A percentile compares a stretch with the other conserved stretches of the same genome.
These are phyloP conservation scores for Tetrapisispora nanseiensis DNA, from an alignment of 805 yeast genomes.

Conservation along the genomic window DNA sequence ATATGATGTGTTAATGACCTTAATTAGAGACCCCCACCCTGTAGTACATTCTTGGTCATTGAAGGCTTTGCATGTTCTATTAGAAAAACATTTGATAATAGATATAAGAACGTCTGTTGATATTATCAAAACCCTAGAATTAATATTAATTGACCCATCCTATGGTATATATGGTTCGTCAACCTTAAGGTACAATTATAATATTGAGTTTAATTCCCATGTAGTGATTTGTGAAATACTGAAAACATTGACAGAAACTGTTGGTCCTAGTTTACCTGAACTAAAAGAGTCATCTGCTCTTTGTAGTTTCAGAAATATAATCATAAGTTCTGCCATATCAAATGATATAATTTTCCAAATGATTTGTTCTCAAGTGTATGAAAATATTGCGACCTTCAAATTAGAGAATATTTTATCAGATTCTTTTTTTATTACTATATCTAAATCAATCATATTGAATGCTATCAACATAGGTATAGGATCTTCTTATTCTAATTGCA, in stretches of 20 bases:
- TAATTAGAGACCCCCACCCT: conserved; percentile 77
- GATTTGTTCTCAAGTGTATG: conserved; percentile 14
- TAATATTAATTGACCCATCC: conserved; percentile 36
- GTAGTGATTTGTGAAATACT: conserved; percentile 36
- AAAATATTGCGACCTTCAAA: conserved; percentile 24
- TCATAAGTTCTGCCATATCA: conserved; percentile 28
- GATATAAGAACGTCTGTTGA: conserved; percentile 36
- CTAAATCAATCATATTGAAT: conserved; percentile 11
- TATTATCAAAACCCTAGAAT: conserved; percentile 34
- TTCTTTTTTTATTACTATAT: conserved; percentile 18
- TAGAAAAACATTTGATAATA: conserved; percentile 46
- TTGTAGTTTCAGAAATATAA: conserved; percentile 29
- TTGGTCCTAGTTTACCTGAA: conserved; percentile 47
- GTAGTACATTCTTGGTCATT: conserved; percentile 67
- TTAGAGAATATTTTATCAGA: conserved; percentile 21
- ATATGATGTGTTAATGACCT: conserved; percentile 46
- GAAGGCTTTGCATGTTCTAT: conserved; percentile 44
- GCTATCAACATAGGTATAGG: conserved; percentile 16
- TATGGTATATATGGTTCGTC: conserved; percentile 40
- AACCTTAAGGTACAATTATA: conserved; percentile 40
- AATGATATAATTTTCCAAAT: conserved; percentile 29
- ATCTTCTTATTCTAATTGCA: conserved; percentile 10
- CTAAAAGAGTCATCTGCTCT: conserved; percentile 23
- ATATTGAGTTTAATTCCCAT: conserved; percentile 37
- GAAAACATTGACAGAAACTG: conserved; percentile 36